Base-by-base conservation (phyloP, 1,284 basidiomycete genomes). In the Papiliotrema laurentii region DNA sequence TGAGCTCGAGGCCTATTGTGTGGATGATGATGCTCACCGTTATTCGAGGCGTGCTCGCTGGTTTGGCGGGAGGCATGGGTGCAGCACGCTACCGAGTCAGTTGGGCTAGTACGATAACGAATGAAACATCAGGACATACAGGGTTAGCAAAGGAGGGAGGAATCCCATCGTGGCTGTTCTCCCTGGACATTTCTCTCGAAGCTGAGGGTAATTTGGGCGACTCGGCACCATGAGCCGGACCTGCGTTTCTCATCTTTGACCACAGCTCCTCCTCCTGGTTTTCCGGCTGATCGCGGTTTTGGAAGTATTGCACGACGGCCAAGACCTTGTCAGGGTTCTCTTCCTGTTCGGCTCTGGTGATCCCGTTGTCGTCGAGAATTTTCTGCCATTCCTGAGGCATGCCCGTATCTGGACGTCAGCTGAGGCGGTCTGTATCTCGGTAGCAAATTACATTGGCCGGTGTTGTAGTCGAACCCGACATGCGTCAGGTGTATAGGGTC, bases 401-500 rank as follows among this genome's bases (percentile, higher is more conserved):
- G 4, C 96, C 96, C 9, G 89, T 93, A 76, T 92, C 72, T 75
- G 47, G 25, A 4, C 18, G 22, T 48, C 41, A 51, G 45, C 41
- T 21, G 21, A 18, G 19, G 28, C 39, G 24, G 16, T 13, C 21
- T 10, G 24, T 9, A 13, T n/a, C 6, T 11, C 38, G 25, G 1
- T 16, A 16, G 18, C 14, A 30, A 19, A 72, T 62, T 49, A 75
- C 73, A 99, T 76, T 98, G 93, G 51, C 96, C 96, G 0, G 94
- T 98, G 53, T 90, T 93, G 28, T 90, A 91, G 76, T 98, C 97
- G 82, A 97, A 98, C 54, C 94, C 96, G 68, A 98, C 96, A 69
- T 99, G 96, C 0, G 94, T 98, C 60, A 99, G 84, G 76, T 98
- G 96, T 34, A 98, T 93, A n/a, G 96, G 96, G 73, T 98, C 96